These are phyloP conservation scores for Afroboletus lepidellus DNA, from an alignment of 1,284 basidiomycete genomes.

Conservation along the genomic window DNA sequence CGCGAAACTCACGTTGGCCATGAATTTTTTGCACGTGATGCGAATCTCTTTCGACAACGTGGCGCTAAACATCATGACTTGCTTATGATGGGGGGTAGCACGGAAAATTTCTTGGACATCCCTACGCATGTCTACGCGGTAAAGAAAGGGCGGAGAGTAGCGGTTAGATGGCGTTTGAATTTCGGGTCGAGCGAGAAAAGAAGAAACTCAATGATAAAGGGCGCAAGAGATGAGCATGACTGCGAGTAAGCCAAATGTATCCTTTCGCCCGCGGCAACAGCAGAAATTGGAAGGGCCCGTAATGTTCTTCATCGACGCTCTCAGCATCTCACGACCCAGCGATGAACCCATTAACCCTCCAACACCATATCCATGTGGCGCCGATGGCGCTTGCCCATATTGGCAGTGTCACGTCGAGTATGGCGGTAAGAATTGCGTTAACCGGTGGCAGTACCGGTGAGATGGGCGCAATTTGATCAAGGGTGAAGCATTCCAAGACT, in stretches of 20 bases:
- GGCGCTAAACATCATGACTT: constrained; percentile 99
- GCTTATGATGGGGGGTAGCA: constrained; percentile 99
- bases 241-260: constrained; percentile 14
- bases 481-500: constrained; percentile 40
- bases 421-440: constrained; percentile 49
- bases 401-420: constrained; percentile 49
- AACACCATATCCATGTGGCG: constrained; percentile 37
- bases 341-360: constrained; percentile 32
- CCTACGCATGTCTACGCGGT: constrained; percentile 93
- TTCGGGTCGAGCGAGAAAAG: constrained; percentile 48
- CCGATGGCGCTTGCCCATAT: constrained; percentile 40
- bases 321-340: constrained; percentile 35
- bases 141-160: constrained; percentile 44
- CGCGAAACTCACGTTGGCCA: constrained; percentile 84
- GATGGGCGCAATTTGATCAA: constrained; percentile 42
- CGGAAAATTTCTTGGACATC: constrained; percentile 99
- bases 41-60: constrained; percentile 97
- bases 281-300: constrained; percentile 19
- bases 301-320: constrained; percentile 32
- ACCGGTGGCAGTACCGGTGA: constrained; percentile 37
- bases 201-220: constrained; percentile 39
- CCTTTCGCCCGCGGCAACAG: constrained; percentile 16
- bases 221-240: constrained; percentile 13
- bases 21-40: constrained; percentile 99
- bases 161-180: constrained; percentile 53